phyloP scores from a whole-genome alignment of 2,329 filamentous ascomycete species.

The Orbilia oligospora region DNA sequence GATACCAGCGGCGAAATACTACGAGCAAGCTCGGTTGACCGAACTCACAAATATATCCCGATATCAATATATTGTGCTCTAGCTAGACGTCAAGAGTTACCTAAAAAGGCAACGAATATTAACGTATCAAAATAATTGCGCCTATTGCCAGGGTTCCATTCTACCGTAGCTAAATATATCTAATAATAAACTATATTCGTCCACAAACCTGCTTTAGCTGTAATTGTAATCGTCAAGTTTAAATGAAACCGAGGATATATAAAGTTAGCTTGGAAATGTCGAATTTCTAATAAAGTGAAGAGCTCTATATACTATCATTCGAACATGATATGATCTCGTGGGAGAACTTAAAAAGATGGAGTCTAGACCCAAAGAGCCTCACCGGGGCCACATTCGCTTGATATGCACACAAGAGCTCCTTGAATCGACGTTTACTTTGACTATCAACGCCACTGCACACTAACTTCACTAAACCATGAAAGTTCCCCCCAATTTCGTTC shows the following conservation, averaged over 20 bases:
- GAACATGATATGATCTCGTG: neutral
- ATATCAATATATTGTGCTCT: no score
- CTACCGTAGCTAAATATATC: no score
- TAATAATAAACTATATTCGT: no score
- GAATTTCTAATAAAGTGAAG: neutral
- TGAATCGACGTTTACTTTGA: neutral
- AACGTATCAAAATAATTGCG: no score
- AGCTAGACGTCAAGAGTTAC: neutral
- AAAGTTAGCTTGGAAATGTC: neutral
- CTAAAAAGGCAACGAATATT: neutral
- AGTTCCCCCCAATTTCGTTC: neutral
- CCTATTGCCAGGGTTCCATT: neutral
- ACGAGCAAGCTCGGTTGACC: no score
- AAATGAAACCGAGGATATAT: neutral
- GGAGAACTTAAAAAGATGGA: neutral
- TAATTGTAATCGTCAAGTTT: no score
- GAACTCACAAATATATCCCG: no score
- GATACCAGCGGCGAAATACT: no score
- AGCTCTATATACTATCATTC: neutral
- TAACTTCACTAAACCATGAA: neutral
- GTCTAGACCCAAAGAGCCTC: constrained; percentile 2
- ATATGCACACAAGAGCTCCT: constrained; percentile 8
- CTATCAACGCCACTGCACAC: neutral
- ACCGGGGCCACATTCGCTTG: constrained; percentile 1
- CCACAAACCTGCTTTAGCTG: no score